phyloP scores from a whole-genome alignment of 148 eudicot genomes.

The Suaeda aralocaspica region DNA sequence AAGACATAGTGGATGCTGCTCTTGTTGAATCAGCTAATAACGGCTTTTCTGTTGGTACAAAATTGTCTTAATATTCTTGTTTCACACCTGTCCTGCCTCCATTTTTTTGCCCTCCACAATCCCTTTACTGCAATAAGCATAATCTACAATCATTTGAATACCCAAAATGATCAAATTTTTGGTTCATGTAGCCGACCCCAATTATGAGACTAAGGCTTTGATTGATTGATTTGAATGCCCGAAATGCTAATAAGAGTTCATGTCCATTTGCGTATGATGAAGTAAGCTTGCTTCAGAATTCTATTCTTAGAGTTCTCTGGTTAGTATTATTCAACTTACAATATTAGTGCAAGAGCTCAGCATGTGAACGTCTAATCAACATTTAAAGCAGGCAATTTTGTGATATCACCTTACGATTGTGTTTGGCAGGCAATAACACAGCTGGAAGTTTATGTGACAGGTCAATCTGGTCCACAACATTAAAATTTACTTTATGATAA shows the following conservation, averaged over 20 bases:
- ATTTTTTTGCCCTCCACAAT: neutral
- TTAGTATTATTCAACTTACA: neutral
- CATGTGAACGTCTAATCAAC: neutral
- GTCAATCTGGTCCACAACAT: neutral
- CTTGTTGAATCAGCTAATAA: constrained; percentile 60
- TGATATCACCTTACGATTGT: neutral
- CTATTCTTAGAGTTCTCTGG: neutral
- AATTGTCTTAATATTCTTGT: constrained; percentile 4
- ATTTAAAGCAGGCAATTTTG: neutral
- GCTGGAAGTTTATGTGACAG: neutral
- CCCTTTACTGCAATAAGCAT: neutral
- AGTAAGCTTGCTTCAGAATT: neutral
- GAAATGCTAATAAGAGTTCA: neutral
- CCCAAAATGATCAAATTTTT: neutral
- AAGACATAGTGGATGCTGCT: constrained; percentile 82
- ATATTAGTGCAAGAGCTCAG: constrained; percentile 1
- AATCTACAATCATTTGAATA: neutral
- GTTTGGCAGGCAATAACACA: neutral
- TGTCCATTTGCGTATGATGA: neutral
- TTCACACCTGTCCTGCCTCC: neutral
- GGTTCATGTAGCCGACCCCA: neutral
- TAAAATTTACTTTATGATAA: neutral
- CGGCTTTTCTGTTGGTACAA: constrained; percentile 61
- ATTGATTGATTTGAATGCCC: neutral
- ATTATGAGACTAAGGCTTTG: too few species aligned